These are phyloP conservation scores for Nothopassalora personata DNA, from an alignment of 2,329 filamentous ascomycete species.

Conservation along the genomic window DNA sequence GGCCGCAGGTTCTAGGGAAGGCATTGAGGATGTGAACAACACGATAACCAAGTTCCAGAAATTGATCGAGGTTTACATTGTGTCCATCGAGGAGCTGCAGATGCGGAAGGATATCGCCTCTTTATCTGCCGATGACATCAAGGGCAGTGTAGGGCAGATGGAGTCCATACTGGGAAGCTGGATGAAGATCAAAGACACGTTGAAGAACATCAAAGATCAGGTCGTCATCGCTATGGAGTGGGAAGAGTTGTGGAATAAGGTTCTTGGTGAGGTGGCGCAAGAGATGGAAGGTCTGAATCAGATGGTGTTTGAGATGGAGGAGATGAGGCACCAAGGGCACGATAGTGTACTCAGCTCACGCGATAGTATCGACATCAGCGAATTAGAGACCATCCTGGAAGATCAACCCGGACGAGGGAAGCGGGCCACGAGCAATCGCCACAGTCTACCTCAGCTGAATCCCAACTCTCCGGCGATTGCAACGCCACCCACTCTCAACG, in stretches of 20 bases:
- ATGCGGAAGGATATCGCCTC: slow-evolving; percentile 66
- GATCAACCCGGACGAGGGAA: slow-evolving; percentile 60
- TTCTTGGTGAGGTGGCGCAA: slow-evolving; percentile 85
- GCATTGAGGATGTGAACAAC: slow-evolving; percentile 61
- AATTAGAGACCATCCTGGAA: slow-evolving; percentile 89
- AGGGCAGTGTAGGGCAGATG: slow-evolving; percentile 77
- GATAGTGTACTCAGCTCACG: slow-evolving; percentile 53
- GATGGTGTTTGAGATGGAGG: slow-evolving; percentile 96
- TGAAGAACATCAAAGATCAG: slow-evolving; percentile 78
- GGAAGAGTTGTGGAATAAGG: slow-evolving; percentile 93
- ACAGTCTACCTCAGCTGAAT: slow-evolving; percentile 59
- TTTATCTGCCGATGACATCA: slow-evolving; percentile 67
- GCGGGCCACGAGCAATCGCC: slow-evolving; percentile 47
- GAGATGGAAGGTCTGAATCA: slow-evolving; percentile 76
- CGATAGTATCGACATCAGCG: slow-evolving; percentile 68
- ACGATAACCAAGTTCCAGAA: slow-evolving; percentile 80
- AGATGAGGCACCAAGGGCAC: slow-evolving; percentile 79
- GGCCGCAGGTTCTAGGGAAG: slow-evolving; percentile 78
- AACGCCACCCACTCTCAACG: slow-evolving; percentile 41
- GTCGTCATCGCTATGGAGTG: slow-evolving; percentile 98
- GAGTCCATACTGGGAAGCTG: slow-evolving; percentile 80
- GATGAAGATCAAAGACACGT: slow-evolving; percentile 70
- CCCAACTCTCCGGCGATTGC: slow-evolving; percentile 56
- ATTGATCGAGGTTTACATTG: slow-evolving; percentile 85
- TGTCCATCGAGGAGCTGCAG: slow-evolving; percentile 89